Evolutionary conservation across 495 filamentous ascomycete genomes (phyloP).

Genomic region (Chaetomium fimeti): DNA sequence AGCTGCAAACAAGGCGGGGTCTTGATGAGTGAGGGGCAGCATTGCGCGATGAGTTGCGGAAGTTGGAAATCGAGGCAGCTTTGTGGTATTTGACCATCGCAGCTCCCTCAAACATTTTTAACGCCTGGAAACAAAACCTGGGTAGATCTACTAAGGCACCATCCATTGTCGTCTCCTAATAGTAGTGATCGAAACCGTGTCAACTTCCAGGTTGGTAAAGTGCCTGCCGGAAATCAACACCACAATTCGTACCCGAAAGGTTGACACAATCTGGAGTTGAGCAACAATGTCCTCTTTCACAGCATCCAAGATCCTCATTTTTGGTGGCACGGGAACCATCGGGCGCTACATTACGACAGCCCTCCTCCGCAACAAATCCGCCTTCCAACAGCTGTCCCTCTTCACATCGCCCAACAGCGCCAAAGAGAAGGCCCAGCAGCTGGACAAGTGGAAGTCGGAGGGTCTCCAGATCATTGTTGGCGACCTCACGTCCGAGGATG

Average conservation of each 20-base stretch:
- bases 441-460: slow-evolving; percentile 49
- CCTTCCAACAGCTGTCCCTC: slow-evolving; percentile 55
- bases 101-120: too few relatives aligned
- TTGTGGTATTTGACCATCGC: too few relatives aligned
- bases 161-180: too few relatives aligned
- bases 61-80: too few relatives aligned
- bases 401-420: slow-evolving; percentile 61
- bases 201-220: too few relatives aligned
- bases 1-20: slow-evolving; percentile 10
- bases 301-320: slow-evolving; percentile 58
- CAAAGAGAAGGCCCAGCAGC: slow-evolving; percentile 45
- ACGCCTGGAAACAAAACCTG: too few relatives aligned
- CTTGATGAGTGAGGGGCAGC: slow-evolving; percentile 25
- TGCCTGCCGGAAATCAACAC: too few relatives aligned
- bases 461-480: slow-evolving; percentile 61
- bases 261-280: background rate
- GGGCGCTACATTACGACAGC: slow-evolving; percentile 62
- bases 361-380: slow-evolving; percentile 53
- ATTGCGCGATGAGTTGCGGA: slow-evolving; percentile 1
- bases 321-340: slow-evolving; percentile 69
- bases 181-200: too few relatives aligned
- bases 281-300: slow-evolving; percentile 35
- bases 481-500: slow-evolving; percentile 52
- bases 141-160: too few relatives aligned
- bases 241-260: too few relatives aligned